phyloP scores from a whole-genome alignment of 768 basidiomycete genomes.

The Exidia glandulosa region DNA sequence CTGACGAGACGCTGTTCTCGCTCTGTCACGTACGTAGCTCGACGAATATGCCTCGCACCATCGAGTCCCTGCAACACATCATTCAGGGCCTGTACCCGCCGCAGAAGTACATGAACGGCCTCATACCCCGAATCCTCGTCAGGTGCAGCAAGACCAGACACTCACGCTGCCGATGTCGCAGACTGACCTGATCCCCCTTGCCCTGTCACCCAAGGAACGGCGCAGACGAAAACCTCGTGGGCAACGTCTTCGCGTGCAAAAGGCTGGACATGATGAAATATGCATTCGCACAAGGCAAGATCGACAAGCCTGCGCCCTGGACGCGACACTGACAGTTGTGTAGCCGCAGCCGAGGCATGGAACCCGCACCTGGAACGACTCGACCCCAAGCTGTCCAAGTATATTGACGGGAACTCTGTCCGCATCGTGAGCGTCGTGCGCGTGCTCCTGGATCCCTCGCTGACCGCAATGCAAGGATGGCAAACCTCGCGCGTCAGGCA shows the following conservation, averaged over 20 bases:
- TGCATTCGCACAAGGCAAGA: constrained; percentile 49
- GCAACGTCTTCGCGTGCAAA: constrained; percentile 59
- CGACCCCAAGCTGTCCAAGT: constrained; percentile 57
- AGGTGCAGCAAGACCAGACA: too few species aligned
- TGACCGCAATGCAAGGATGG: constrained; percentile 33
- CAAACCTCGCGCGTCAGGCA: constrained; percentile 60
- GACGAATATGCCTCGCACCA: constrained; percentile 69
- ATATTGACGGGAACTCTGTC: constrained; percentile 55
- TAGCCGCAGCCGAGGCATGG: constrained; percentile 54
- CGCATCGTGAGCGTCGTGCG: constrained; percentile 29
- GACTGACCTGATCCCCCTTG: neutral
- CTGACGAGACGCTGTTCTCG: neutral
- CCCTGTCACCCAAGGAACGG: constrained; percentile 37
- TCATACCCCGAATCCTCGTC: constrained; percentile 40
- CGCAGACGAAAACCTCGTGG: constrained; percentile 59
- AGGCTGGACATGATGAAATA: constrained; percentile 50
- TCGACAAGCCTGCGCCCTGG: neutral
- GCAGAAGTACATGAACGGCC: constrained; percentile 31
- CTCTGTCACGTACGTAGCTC: constrained; percentile 27
- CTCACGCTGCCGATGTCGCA: neutral
- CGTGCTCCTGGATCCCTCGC: neutral
- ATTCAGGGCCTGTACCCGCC: constrained; percentile 63
- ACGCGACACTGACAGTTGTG: neutral
- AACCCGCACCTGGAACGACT: constrained; percentile 51
- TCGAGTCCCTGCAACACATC: constrained; percentile 63